Evolutionary conservation across 1,139 yeast species (phyloP), one percentile per base, ranked within the genome.

Genomic region (Cylindricascospora bacillispora): DNA sequence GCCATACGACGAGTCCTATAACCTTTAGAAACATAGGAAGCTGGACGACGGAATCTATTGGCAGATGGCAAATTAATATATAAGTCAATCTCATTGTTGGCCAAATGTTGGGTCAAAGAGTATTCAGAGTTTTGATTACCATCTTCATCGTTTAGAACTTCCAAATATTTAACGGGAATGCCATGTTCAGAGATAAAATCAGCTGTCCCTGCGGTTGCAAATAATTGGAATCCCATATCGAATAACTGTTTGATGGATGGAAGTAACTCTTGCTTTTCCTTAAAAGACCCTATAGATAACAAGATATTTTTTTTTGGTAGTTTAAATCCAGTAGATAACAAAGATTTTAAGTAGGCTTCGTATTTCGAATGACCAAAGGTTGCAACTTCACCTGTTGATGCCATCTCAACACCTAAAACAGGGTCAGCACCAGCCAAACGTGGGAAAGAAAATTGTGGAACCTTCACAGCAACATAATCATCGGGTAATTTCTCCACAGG

Each of bases 1-100:
- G 99, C 98, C 97, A 92, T 81, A 68, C 99, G 92, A 70, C 99
- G 93, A 33, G 97, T 82, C 61, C 75, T 78, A 69, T 92, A 92
- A 58, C 98, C 99, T 65, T 82, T 85, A 22, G 95, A 82, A 71
- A 89, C 85, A 62, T 89, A 92, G 38, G 89, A 81, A 33, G 98
- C 95, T 38, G 99, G 98, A 63, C 99, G 85, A 59, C 98, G 81
- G 75, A 83, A 89, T 57, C 95, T 72, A 68, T 92, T 92, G 35
- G 94, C 68, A 41, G 97, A 86, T 42, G 98, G 98, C 63, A 92
- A 67, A 63, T 92, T 92, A 62, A 92, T 77, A 69, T 92, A 92
- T 56, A 92, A 65, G 55, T 92, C 98, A 57, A 92, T 92, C 70
- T 85, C 67, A 66, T 92, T 85, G 63, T 85, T 86, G 35, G 97